Conservation (phyloP, 179 eudicot genomes). For the Nepenthes alata region DNA sequence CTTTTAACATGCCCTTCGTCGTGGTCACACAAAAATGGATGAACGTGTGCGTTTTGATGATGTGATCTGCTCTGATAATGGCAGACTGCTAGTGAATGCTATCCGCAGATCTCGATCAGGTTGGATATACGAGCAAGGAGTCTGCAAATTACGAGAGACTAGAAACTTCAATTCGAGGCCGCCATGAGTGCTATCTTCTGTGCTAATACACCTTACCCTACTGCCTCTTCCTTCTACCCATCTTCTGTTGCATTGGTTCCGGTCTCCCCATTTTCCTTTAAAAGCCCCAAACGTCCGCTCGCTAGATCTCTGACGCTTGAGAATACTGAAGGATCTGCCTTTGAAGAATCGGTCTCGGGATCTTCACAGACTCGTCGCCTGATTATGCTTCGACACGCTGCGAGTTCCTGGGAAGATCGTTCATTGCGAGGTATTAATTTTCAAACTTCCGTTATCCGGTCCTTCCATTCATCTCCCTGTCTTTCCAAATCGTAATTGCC, state of each 20-base stretch:
- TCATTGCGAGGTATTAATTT: conserved; percentile 47
- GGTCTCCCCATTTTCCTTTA: conserved; percentile 1
- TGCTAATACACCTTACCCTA: background rate
- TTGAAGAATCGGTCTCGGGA: conserved; percentile 10
- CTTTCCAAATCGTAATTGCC: background rate
- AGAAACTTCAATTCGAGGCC: no score
- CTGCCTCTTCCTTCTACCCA: conserved; percentile 1
- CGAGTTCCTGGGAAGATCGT: conserved; percentile 46
- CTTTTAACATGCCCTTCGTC: no score
- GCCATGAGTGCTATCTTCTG: no score
- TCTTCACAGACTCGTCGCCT: conserved; percentile 44
- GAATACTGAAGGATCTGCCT: conserved; percentile 20
- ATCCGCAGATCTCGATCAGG: no score
- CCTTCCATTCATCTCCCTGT: background rate
- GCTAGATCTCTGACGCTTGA: conserved; percentile 15
- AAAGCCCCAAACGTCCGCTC: conserved; percentile 7
- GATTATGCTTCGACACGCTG: conserved; percentile 79
- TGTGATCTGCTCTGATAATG: no score
- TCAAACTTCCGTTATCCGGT: background rate
- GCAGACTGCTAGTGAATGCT: no score
- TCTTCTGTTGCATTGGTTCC: background rate
- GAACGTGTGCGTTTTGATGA: no score
- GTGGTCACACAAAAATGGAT: no score
- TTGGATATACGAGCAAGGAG: no score
- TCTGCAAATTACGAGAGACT: no score